Evolutionary conservation across 495 filamentous ascomycete genomes (phyloP).

Genomic region (Aspergillus hancockii): DNA sequence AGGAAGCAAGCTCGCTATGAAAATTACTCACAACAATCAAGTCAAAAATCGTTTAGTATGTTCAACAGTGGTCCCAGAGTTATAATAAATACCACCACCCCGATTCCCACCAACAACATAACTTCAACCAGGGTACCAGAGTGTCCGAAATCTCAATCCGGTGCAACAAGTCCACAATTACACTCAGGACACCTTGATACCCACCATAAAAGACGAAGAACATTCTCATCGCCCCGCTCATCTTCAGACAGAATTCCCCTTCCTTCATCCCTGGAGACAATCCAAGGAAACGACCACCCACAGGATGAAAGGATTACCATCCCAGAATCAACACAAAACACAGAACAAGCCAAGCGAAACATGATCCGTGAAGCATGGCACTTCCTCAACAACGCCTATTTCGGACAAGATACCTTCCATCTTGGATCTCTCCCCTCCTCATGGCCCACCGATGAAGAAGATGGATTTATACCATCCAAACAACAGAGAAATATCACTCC

Average conservation of each 20-base stretch:
- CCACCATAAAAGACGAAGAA: not conserved
- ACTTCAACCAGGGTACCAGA: constrained; percentile 3
- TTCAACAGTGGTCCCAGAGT: constrained; percentile 6
- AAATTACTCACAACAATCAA: constrained; percentile 26
- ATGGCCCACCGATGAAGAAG: constrained; percentile 25
- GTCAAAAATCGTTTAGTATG: constrained; percentile 21
- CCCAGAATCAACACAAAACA: constrained; percentile 2
- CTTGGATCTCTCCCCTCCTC: constrained; percentile 35
- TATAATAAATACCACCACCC: not conserved
- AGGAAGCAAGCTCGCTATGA: constrained; percentile 32
- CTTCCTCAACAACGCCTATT: constrained; percentile 27
- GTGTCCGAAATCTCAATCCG: not conserved
- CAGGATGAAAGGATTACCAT: constrained; percentile 7
- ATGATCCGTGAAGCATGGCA: constrained; percentile 31
- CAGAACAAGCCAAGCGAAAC: constrained; percentile 22
- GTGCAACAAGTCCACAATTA: not conserved
- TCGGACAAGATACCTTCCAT: constrained; percentile 16
- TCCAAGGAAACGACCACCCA: constrained; percentile 3
- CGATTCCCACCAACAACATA: not conserved
- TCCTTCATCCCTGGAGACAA: constrained; percentile 17
- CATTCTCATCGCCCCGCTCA: not conserved
- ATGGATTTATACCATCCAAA: not conserved
- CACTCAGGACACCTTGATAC: not conserved
- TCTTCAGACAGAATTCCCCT: constrained; percentile 9
- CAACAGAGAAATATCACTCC: not conserved